Percentiles rank a stretch among this genome's conserved stretches.
Conservation (phyloP, 1,139 yeast species). For the Yamadazyma triangularis region DNA sequence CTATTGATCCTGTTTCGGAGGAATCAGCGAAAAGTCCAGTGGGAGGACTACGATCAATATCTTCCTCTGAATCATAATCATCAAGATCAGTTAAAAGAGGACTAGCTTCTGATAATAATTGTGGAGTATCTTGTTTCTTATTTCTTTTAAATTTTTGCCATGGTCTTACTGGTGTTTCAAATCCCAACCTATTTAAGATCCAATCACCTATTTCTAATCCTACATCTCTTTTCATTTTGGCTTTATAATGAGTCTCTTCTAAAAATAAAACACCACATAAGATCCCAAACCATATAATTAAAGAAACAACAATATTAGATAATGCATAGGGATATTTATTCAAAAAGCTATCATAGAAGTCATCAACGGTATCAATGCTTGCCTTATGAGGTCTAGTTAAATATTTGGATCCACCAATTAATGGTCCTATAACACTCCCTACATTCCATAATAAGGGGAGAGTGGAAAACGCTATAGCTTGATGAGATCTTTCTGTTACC, state of each 20-base stretch:
- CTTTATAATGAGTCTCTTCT: slow-evolving; percentile 55
- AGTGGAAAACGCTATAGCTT: slow-evolving; percentile 57
- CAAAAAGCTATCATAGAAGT: slow-evolving; percentile 8
- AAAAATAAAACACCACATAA: slow-evolving; percentile 46
- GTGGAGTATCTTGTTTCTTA: slow-evolving; percentile 1
- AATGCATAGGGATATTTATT: slow-evolving; percentile 50
- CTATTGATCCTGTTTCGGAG: slow-evolving; percentile 5
- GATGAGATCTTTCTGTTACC: slow-evolving; percentile 52
- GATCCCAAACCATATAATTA: slow-evolving; percentile 35
- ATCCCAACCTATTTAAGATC: slow-evolving; percentile 32
- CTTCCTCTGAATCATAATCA: slow-evolving; percentile 4
- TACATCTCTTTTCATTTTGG: slow-evolving; percentile 38
- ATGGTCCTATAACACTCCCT: slow-evolving; percentile 48
- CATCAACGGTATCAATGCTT: slow-evolving; percentile 3
- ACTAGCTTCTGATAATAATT: slow-evolving; percentile 1
- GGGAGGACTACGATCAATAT: slow-evolving; percentile 6
- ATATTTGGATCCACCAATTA: slow-evolving; percentile 44
- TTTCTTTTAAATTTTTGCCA: slow-evolving; percentile 8
- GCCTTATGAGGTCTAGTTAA: slow-evolving; percentile 27
- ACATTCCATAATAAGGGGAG: slow-evolving; percentile 58
- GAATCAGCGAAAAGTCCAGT: slow-evolving; percentile 10
- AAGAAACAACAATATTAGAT: slow-evolving; percentile 53
- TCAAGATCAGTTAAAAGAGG: slow-evolving; percentile 4
- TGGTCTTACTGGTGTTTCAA: slow-evolving; percentile 8
- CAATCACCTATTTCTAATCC: slow-evolving; percentile 54